Conservation (phyloP, 1,284 basidiomycete species). For the Marasmius sp. region DNA sequence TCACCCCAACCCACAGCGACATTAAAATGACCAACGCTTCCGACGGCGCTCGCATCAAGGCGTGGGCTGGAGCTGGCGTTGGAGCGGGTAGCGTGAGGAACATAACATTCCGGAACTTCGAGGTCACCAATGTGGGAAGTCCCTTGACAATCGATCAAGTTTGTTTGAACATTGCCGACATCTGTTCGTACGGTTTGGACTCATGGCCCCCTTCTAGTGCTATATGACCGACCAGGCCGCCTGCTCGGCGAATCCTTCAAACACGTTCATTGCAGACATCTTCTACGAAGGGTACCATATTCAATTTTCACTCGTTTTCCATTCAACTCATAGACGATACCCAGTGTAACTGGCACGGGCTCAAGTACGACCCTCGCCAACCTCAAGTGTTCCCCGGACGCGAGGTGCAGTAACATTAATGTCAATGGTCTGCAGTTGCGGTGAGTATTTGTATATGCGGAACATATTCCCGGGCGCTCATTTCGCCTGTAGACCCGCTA, state of each 20-base stretch:
- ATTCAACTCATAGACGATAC: slow-evolving; percentile 11
- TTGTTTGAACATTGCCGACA: slow-evolving; percentile 7
- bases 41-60: slow-evolving; percentile 67
- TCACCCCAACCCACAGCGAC: slow-evolving; percentile 32
- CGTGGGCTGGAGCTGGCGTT: slow-evolving; percentile 60
- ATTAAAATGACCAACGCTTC: slow-evolving; percentile 59
- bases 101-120: slow-evolving; percentile 49
- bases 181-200: background rate
- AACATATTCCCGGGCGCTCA: background rate
- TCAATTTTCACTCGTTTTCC: background rate
- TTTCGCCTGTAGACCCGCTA: background rate
- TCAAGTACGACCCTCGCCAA: slow-evolving; percentile 54
- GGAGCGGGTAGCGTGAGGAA: slow-evolving; percentile 62
- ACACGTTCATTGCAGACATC: slow-evolving; percentile 52
- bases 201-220: slow-evolving; percentile 35
- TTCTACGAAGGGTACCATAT: slow-evolving; percentile 42
- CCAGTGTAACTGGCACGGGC: slow-evolving; percentile 56
- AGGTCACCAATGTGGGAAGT: slow-evolving; percentile 51
- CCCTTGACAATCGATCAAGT: slow-evolving; percentile 57
- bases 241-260: slow-evolving; percentile 53
- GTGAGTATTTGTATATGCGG: slow-evolving; percentile 23
- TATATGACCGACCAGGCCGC: slow-evolving; percentile 46
- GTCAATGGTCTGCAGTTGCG: slow-evolving; percentile 44
- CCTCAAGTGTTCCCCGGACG: slow-evolving; percentile 55
- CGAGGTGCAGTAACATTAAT: slow-evolving; percentile 49